Conservation (phyloP, 192 early-diverging fungal species). For the Backusella tuberculispora region DNA sequence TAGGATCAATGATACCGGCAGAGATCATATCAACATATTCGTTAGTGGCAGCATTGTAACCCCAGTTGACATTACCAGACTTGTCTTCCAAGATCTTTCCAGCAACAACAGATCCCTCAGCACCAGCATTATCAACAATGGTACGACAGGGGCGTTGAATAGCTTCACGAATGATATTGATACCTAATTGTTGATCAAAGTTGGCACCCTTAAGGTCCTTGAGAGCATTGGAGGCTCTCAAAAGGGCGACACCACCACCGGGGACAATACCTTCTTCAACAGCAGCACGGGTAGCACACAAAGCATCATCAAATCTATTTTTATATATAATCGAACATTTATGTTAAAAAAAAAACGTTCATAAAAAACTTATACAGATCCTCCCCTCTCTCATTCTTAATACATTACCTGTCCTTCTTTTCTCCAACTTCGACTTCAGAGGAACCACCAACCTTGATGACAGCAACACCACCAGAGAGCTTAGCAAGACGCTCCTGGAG, state of each 20-base stretch:
- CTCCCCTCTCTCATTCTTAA: too few relatives aligned
- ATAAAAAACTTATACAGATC: neutral
- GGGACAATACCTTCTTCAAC: conserved; percentile 99
- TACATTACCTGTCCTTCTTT: conserved; percentile 91
- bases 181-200: conserved; percentile 99
- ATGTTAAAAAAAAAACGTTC: neutral
- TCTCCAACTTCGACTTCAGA: conserved; percentile 99
- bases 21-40: conserved; percentile 97
- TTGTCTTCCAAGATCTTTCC: conserved; percentile 89
- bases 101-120: conserved; percentile 94
- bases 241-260: conserved; percentile 94
- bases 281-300: conserved; percentile 97
- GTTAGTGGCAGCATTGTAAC: conserved; percentile 90
- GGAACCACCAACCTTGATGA: conserved; percentile 96
- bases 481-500: conserved; percentile 99
- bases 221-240: conserved; percentile 88
- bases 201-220: conserved; percentile 82
- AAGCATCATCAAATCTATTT: conserved; percentile 84
- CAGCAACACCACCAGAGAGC: conserved; percentile 95
- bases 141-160: conserved; percentile 90
- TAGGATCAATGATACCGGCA: conserved; percentile 94
- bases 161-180: conserved; percentile 96
- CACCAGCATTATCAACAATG: conserved; percentile 97
- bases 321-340: neutral
- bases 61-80: conserved; percentile 80